Base-by-base conservation (phyloP, 2,329 filamentous ascomycete genomes). In the Mariannaea sp. region DNA sequence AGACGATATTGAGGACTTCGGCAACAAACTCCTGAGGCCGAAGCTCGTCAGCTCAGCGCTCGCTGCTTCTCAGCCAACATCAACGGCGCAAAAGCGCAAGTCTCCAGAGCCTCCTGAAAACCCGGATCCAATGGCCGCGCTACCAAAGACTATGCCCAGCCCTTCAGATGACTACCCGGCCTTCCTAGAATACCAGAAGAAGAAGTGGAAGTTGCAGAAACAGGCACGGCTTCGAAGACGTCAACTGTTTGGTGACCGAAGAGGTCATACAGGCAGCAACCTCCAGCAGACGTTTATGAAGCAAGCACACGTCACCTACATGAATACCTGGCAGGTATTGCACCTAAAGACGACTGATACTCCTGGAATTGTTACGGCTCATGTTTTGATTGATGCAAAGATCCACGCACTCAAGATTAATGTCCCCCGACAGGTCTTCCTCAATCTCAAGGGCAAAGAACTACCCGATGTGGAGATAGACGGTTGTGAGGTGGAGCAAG, bases 181-280 rank as follows among this genome's bases (percentile, higher is more conserved):
- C 0, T 99, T 96, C 78, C 72, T 99, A 47, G 82, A 88, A 67
- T 97, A 97, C 67, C 94, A 99, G 70, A 99, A 99, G 73, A 85
- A 92, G 75, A 99, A 99, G 73, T 99, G 94, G 94, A 97, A 93
- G 76, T 88, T 97, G 30, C 94, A 99, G 70, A 96, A 92, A 68
- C 89, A 96, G 70, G 92, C 93, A 27, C 85, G 94, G 17, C 81
- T 87, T 55, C 86, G 93, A 36, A 83, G 95, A 59, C 84, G 93
- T 42, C 94, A 99, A 70, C 78, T 99, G 1, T 99, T 99, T 65
- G 94, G 94, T 55, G 93, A 99, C 65, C 87, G 88, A 52, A 83
- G 86, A 55, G 77, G 78, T 9, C 62, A 68, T 33, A 60, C 65
- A 7, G 69, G 61, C 32, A 82, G 73, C 67, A 84, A 85, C 56